Base-by-base conservation (phyloP, 768 basidiomycete genomes). In the Rubroboletus satanas region DNA sequence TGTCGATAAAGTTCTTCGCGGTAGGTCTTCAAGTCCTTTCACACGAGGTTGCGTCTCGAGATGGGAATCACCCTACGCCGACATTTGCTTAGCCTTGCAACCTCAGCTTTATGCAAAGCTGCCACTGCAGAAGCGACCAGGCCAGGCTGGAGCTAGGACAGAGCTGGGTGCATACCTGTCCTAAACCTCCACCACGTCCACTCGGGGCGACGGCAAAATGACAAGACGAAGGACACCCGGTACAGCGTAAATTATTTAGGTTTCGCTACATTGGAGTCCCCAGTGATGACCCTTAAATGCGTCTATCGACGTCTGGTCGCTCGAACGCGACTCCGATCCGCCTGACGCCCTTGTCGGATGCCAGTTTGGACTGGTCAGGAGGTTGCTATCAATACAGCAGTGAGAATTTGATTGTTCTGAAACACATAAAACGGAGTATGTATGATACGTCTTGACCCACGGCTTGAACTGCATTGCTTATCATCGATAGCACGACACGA, bases 341-440 rank as follows among this genome's bases (percentile, higher is more conserved):
- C 36, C 32, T 45, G 15, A 29, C 28, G 10, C 23, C 31, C 38
- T 5, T 9, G 50, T 52, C 60, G 51, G 60, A 47, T 42, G 56
- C n/a, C 18, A 6, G 37, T 18, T 10, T 26, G 29, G 18, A 31
- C 14, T 10, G 10, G 26, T 29, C n/a, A 31, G 29, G 7, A 31
- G 14, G 36, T 35, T 28, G 31, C 46, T 56, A 62, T 65, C 42
- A 53, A 64, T 62, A 63, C 54, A 14, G n/a, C 45, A 23, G 59
- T 57, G 54, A 62, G 62, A 64, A 61, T 17, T 10, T 14, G 29
- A 37, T 26, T 4, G 6, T 33, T 17, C 8, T 26, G 7, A 29
- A 15, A 38, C 32, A 21, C 14, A 50, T n/a, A 45, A 56, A 43
- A 18, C 28, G 12, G 38, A 12, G 33, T 36, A 12, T 28, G 44